Evolutionary conservation across 2,329 filamentous ascomycete genomes (phyloP).

Genomic region (Fusarium sterilihyphosum): DNA sequence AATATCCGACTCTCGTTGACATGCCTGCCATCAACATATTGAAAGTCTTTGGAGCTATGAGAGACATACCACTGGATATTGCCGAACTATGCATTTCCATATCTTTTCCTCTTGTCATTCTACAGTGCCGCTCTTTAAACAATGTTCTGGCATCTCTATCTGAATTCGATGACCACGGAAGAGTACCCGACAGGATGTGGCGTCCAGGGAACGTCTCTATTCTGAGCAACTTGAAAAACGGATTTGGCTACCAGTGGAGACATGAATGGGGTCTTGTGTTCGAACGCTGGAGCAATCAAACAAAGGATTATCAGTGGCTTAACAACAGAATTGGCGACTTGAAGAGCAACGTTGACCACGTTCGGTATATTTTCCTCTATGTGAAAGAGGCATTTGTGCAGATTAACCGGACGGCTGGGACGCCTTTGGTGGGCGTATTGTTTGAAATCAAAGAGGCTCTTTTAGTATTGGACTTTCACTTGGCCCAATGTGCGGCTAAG

Average conservation of each 20-base stretch:
- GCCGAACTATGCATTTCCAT: neutral
- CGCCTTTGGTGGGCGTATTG: no score
- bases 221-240: no score
- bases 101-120: neutral
- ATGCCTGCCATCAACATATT: neutral
- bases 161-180: neutral
- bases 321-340: neutral
- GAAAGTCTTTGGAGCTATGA: neutral
- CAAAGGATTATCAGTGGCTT: neutral
- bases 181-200: no score
- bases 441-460: no score
- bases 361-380: neutral
- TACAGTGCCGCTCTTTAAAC: neutral
- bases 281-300: neutral
- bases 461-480: no score
- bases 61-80: neutral
- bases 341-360: neutral
- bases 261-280: neutral
- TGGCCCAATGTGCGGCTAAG: neutral
- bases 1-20: neutral
- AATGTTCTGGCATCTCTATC: neutral
- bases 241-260: no score
- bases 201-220: no score
- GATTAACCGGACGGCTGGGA: neutral
- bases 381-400: neutral